Evolutionary conservation across 257 asterid genomes (phyloP), one percentile per base, ranked within the genome.

Genomic region (Cruciata laevipes): DNA sequence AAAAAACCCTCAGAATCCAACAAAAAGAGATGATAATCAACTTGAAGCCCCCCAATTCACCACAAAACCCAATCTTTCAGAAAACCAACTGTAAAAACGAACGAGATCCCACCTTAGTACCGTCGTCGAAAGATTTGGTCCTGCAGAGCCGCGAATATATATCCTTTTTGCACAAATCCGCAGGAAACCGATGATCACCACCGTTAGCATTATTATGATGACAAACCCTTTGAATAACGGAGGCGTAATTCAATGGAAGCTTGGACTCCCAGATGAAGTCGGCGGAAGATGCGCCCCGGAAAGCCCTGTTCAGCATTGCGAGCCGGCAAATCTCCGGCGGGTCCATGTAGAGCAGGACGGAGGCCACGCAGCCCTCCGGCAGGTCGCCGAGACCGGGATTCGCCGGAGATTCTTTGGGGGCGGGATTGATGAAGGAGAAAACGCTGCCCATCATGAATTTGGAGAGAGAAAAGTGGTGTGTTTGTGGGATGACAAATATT

Each of bases 231-330:
- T 67, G 78, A 63, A 87, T 83, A 14, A 91, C 83, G 60, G 85
- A 78, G 23, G 23, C 78, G 71, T 87, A 91, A 80, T 91, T 89
- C 49, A 52, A 3, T 1, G 96, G 98, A 75, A 91, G 73, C 72
- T 91, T 91, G 0, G 90, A 87, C 33, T 77, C 94, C 98, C 96
- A 91, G 18, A 91, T 89, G 70, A 85, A 91, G 83, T 91, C 96
- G 6, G 98, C 96, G 4, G 83, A 78, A 49, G 95, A 77, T 11
- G 98, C 98, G n/a, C 85, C 84, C 2, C 91, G 76, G 67, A 89
- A 87, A 68, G 91, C 94, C 70, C 85, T 83, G 67, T 87, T 90
- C 69, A 90, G 20, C 81, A 76, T 71, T 40, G 97, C 82, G 8
- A 90, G 73, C 32, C 76, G 84, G 80, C 96, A 91, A 80, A 91